Conservation (phyloP, 192 early-diverging fungal genomes). For the Backusella macrospora region DNA sequence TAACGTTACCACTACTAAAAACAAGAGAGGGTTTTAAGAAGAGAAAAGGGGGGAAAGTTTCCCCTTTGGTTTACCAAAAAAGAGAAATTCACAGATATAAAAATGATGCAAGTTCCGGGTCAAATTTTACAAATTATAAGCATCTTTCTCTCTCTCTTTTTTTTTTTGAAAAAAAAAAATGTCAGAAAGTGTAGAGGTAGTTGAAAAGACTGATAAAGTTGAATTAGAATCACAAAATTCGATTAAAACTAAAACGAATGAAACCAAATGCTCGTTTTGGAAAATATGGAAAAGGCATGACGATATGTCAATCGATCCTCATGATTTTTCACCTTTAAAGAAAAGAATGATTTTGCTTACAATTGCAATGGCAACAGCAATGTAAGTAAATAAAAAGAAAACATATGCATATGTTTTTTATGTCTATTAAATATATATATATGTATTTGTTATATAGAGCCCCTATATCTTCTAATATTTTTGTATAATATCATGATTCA, state of each 20-base stretch:
- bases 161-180: background rate
- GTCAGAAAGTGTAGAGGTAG: background rate
- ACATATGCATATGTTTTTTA: constrained; percentile 17
- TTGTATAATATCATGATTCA: background rate
- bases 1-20: background rate
- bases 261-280: background rate
- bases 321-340: constrained; percentile 14
- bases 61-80: constrained; percentile 4
- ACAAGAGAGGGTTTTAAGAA: background rate
- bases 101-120: background rate
- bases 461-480: background rate
- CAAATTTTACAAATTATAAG: background rate
- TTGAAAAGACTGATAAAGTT: constrained; percentile 1
- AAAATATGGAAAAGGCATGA: constrained; percentile 5
- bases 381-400: constrained; percentile 1
- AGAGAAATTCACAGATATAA: background rate
- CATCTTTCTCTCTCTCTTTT: background rate
- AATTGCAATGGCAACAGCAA: constrained; percentile 14
- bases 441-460: background rate
- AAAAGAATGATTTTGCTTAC: constrained; percentile 18
- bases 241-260: background rate
- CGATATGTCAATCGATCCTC: constrained; percentile 10
- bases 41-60: background rate
- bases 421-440: constrained; percentile 18
- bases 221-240: constrained; percentile 6